A percentile compares a stretch with the other conserved stretches of the same genome.
These are phyloP conservation scores for Cercospora beticola DNA, from an alignment of 2,329 filamentous ascomycete genomes.

Conservation along the genomic window DNA sequence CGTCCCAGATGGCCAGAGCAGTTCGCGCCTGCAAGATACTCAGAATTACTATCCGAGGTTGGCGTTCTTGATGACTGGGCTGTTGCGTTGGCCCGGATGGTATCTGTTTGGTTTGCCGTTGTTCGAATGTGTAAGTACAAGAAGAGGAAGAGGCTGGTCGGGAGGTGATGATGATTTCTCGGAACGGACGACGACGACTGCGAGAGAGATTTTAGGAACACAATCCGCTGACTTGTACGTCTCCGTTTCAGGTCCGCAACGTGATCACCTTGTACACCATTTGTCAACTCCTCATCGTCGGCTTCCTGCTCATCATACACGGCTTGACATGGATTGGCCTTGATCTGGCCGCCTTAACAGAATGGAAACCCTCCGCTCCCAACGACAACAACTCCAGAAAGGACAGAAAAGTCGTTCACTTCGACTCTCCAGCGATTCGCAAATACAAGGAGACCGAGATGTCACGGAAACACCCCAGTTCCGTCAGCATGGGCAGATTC, in stretches of 20 bases:
- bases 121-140: background rate
- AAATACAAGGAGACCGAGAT: background rate
- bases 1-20: background rate
- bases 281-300: background rate
- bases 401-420: background rate
- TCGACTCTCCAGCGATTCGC: background rate
- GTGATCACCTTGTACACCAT: background rate
- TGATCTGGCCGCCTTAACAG: background rate
- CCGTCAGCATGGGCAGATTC: constrained; percentile 5
- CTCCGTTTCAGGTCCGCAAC: background rate
- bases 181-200: no score
- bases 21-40: background rate
- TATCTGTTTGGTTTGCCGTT: background rate
- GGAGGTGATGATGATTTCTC: no score
- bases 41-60: background rate
- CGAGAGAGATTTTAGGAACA: background rate
- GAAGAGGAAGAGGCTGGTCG: no score
- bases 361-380: background rate
- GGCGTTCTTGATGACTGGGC: background rate
- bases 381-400: background rate
- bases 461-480: constrained; percentile 5
- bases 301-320: background rate
- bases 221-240: background rate
- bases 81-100: constrained; percentile 5
- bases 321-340: background rate